These are phyloP conservation scores for Sonneratia alba DNA, from an alignment of 345 rosid genomes.

Conservation along the genomic window DNA sequence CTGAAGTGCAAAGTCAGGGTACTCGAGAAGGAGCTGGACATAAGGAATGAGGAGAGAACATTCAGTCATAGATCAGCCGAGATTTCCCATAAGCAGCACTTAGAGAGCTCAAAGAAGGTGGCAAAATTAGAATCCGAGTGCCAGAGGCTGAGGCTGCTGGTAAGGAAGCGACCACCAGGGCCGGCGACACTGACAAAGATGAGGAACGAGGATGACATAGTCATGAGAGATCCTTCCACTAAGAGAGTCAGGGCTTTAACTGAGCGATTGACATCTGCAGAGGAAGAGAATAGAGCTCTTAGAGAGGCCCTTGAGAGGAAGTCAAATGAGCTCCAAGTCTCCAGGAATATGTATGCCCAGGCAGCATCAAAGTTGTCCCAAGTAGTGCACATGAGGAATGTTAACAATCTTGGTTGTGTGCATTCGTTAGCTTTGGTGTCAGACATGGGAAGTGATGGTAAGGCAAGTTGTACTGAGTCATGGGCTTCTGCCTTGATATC, in stretches of 20 bases:
- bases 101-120: slow-evolving; percentile 73
- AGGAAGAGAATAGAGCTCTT: slow-evolving; percentile 78
- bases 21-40: slow-evolving; percentile 86
- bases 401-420: slow-evolving; percentile 28
- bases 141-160: slow-evolving; percentile 70
- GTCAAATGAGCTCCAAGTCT: slow-evolving; percentile 61
- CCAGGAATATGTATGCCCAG: slow-evolving; percentile 49
- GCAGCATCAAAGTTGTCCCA: slow-evolving; percentile 59
- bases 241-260: slow-evolving; percentile 37
- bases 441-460: slow-evolving; percentile 63
- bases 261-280: slow-evolving; percentile 52
- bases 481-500: slow-evolving; percentile 68
- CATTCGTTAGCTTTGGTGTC: slow-evolving; percentile 42
- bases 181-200: slow-evolving; percentile 34
- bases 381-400: slow-evolving; percentile 24
- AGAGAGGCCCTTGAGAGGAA: slow-evolving; percentile 59
- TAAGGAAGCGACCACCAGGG: slow-evolving; percentile 63
- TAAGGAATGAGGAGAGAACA: slow-evolving; percentile 84
- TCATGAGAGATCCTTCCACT: slow-evolving; percentile 42
- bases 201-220: slow-evolving; percentile 69
- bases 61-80: slow-evolving; percentile 60
- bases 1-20: slow-evolving; percentile 72
- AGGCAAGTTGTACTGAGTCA: slow-evolving; percentile 62
- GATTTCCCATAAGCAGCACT: slow-evolving; percentile 66
- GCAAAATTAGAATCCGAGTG: slow-evolving; percentile 88